Conservation (phyloP, 108 stramenopile genomes). For the Pseudonitzschia multiseries region DNA sequence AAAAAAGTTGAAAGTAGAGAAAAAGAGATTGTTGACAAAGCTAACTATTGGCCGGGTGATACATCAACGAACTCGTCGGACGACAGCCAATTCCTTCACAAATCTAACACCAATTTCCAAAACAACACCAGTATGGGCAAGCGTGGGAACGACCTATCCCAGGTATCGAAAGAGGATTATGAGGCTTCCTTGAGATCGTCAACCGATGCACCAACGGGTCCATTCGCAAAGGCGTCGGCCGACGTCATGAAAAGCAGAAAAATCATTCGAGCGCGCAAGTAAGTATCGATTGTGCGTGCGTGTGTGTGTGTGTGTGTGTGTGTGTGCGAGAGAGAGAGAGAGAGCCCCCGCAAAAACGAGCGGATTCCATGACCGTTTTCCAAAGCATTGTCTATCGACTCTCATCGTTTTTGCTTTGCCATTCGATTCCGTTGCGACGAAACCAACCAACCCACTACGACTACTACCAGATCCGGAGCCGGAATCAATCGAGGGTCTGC, state of each 20-base stretch:
- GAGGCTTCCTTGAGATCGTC: not conserved
- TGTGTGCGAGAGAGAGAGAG: too few relatives aligned
- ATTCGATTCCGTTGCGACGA: not conserved
- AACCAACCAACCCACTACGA: not conserved
- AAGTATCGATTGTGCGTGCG: not conserved
- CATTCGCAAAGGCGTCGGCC: slow-evolving; percentile 8
- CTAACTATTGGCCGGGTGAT: too few relatives aligned
- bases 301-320: too few relatives aligned
- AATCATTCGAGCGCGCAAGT: slow-evolving; percentile 4
- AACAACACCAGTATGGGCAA: not conserved
- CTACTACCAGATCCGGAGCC: not conserved
- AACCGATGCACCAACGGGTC: not conserved
- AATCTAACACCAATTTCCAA: not conserved
- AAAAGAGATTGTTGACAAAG: too few relatives aligned
- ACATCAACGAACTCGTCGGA: too few relatives aligned
- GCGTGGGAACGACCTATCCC: not conserved
- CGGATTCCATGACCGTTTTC: not conserved
- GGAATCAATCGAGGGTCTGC: not conserved
- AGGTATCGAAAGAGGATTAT: not conserved
- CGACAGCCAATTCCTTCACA: too few relatives aligned
- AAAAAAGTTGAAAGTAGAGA: too few relatives aligned
- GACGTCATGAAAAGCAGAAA: slow-evolving; percentile 10
- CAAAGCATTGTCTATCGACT: not conserved
- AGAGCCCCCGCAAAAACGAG: not conserved
- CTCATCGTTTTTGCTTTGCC: too few relatives aligned